Base-by-base conservation (phyloP, 371 early-diverging fungal genomes). In the Mortierella sp. region DNA sequence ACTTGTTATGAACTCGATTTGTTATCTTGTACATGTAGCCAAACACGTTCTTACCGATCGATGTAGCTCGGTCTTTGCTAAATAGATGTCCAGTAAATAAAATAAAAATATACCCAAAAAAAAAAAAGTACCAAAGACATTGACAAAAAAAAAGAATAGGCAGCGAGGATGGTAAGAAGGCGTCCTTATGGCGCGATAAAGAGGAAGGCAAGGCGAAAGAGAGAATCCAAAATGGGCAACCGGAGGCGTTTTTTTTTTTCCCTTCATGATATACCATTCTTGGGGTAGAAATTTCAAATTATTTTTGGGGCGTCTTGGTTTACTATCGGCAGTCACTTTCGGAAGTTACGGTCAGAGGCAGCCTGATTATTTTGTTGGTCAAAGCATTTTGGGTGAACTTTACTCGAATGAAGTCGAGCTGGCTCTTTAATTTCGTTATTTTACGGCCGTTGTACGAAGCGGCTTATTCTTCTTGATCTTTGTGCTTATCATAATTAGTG, bases 301-400 rank as follows among this genome's bases (percentile, higher is more conserved):
- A 55, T 55, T 58, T 60, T 60, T 35, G 60, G 60, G 60, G 59
- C 56, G 32, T 32, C 49, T 49, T 49, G 53, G 29, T 53, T 22
- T 4, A 28, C 53, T 53, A 53, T 53, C 53, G 53, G 53, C 53
- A 53, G 53, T 28, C 53, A 53, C 53, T 10, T 17, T 53, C 29
- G 13, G 53, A 53, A 53, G 17, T 23, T 28, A 23, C 10, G 28
- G 28, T 19, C 22, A 49, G 19, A 49, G 9, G 49, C 40, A 9
- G 40, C 26, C 56, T 7, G 13, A 35, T 19, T 35, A 58, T 60
- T 60, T 60, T 60, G 60, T 60, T 60, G 60, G 60, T 26, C 60
- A 60, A 60, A 60, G 60, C 60, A 37, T 60, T 60, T 15, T 47
- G n/a, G 22, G 35, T 23, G 37, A 40, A 15, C 40, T 17, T 15